Evolutionary conservation across 2,329 filamentous ascomycete species (phyloP), one percentile per base, ranked within the genome.

Genomic region (Microcyclosporella mali): DNA sequence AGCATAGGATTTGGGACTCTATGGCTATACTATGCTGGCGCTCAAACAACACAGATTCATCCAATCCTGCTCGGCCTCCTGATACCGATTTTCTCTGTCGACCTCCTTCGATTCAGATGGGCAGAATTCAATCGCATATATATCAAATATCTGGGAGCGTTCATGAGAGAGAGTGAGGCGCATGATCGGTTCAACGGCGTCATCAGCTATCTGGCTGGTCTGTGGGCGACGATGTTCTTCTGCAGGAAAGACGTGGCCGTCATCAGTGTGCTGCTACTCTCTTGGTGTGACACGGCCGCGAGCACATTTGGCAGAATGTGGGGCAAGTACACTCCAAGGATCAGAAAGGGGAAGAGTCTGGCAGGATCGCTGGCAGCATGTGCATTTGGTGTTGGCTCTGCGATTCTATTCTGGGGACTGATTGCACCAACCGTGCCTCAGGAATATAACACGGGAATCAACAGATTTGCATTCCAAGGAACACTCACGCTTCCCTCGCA

Each of bases 151-250:
- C 70, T 97, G 11, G 92, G 92, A 35, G 88, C 89, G 1, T 74
- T 98, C 56, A 98, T 98, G 92, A 85, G 92, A 41, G 92, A 98
- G 70, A 92, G 85, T 52, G 92, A 98, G 68, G 94, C 90, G 55
- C 62, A 66, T 46, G 76, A 82, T 36, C 87, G 88, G 39, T 98
- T 88, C 75, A 98, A 98, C 63, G 92, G 92, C 40, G 90, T 97
- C 55, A 94, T 98, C 53, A 95, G 86, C 73, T 98, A 97, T 67
- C 79, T 98, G 8, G 77, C 95, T 6, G 92, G 92, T 43, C 83
- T 88, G 19, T 95, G 88, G 81, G 75, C 82, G 25, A 88, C 90
- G 12, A 78, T 97, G 53, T 79, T 79, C 54, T 88, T 87, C 64
- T 88, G 94, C 64, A 88, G 89, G 51, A 98, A 97, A 69, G 92